Evolutionary conservation across 768 basidiomycete species (phyloP), one percentile per base, ranked within the genome.

Genomic region (Leccinum disarticulatum): DNA sequence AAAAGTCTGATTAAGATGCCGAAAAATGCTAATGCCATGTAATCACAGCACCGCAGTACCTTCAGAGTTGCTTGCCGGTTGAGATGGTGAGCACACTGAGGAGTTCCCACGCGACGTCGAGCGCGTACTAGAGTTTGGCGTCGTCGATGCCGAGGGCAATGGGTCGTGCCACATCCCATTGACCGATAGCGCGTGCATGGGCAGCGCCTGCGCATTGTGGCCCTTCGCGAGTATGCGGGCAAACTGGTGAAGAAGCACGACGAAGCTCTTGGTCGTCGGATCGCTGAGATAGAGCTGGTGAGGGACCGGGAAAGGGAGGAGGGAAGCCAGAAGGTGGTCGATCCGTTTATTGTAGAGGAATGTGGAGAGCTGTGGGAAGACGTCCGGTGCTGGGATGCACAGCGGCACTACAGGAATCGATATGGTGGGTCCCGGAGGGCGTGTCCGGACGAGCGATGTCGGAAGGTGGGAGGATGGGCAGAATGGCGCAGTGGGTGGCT

Each of bases 321-420:
- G 83, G 0, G 83, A 75, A 27, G 77, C 77, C 43, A 93, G 77
- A 56, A 93, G 80, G n/a, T 73, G 62, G 53, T 77, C 76, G 28
- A 86, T 76, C 61, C 83, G 80, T 68, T 88, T 85, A 27, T 81
- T 82, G 76, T 93, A 91, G 64, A 93, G 77, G 77, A 82, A 91
- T 0, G 77, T 71, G 64, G 85, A 84, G 9, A 93, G 77, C 33
- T 84, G 73, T 9, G 83, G 74, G 74, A 91, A 92, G 0, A 88
- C 83, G 2, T 82, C 80, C 0, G 88, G 84, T 2, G 87, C 86
- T 2, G 91, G 91, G 13, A 93, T 78, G 43, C 82, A 78, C 64
- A 93, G 73, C 2, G 85, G 86, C 13, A 91, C 77, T 17, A 93
- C 82, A 22, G 91, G 90, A 4, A 93, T 28, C 2, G 64, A 61